Base-by-base conservation (phyloP, 1,284 basidiomycete genomes). In the Malassezia obtusa region DNA sequence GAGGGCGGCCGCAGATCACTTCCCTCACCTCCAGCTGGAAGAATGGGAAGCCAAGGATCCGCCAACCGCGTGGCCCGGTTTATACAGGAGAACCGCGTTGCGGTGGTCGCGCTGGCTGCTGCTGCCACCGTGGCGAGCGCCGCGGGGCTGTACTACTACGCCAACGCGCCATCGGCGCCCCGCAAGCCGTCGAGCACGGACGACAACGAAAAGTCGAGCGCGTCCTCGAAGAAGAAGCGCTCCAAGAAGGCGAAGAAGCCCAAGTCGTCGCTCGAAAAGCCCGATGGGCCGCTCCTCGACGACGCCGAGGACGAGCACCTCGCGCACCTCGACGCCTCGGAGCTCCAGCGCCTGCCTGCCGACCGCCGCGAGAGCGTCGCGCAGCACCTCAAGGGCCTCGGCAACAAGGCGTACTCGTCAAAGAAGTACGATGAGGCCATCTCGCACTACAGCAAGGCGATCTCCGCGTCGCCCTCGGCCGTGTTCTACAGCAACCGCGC, bases 401-500 rank as follows among this genome's bases (percentile, higher is more conserved):
- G 94, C 45, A 99, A 99, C 76, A 79, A 82, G 55, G 83, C 88
- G 21, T 98, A 96, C 79, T 81, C 84, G 62, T 79, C 80, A 55
- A 85, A 84, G 66, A 81, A 85, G 62, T 95, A 85, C 71, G 75
- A 79, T 25, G 79, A 80, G 45, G 94, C 94, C 9, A 84, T 85
- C 45, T 81, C 83, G 37, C 81, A 84, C 67, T 99, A 98, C 80
- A 87, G 89, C 25, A 85, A 86, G 72, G 71, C 69, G 17, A 68
- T 73, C 47, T 92, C 94, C 24, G 94, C 96, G 62, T 82, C 84
- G 53, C 83, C 87, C 25, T 88, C 94, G 72, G 85, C 92, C 28
- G 89, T 96, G 45, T 98, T 87, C 78, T 96, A 84, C 81, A 89
- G 87, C 75, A 99, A 99, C 77, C 85, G 94, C 54, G 92, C 92